A percentile compares a stretch with the other conserved stretches of the same genome.
phyloP scores from a whole-genome alignment of 768 basidiomycete genomes.

The Lactarius evosmus region DNA sequence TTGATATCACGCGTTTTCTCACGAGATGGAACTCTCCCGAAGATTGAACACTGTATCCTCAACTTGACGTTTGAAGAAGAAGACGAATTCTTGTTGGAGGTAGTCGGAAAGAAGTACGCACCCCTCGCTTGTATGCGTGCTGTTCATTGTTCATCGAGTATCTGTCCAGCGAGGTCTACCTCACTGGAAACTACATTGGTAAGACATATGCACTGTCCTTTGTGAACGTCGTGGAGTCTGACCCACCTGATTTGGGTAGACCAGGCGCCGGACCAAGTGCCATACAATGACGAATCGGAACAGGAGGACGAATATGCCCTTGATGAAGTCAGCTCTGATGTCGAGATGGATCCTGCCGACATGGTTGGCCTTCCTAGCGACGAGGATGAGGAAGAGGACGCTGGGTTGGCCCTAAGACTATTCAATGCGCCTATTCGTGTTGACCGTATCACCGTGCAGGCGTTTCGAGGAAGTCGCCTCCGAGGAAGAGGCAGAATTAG shows the following conservation, averaged over 20 bases:
- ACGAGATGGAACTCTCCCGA: constrained; percentile 9
- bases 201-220: constrained; percentile 28
- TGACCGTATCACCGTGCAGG: constrained; percentile 35
- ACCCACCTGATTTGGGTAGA: constrained; percentile 39
- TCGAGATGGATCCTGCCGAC: constrained; percentile 67
- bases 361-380: constrained; percentile 49
- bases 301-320: constrained; percentile 61
- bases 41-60: constrained; percentile 76
- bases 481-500: constrained; percentile 31
- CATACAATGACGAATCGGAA: constrained; percentile 49
- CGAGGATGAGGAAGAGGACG: constrained; percentile 36
- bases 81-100: constrained; percentile 62
- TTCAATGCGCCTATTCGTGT: background rate
- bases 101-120: constrained; percentile 77
- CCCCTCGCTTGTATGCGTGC: background rate
- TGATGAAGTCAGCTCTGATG: constrained; percentile 79
- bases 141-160: background rate
- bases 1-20: background rate
- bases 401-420: constrained; percentile 40
- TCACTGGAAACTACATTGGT: constrained; percentile 87
- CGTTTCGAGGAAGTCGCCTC: constrained; percentile 73
- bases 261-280: constrained; percentile 50
- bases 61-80: constrained; percentile 70
- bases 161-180: constrained; percentile 56
- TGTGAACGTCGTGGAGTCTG: background rate